A percentile compares a stretch with the other conserved stretches of the same genome.
These are phyloP conservation scores for Wallacemonas sp. DNA, from an alignment of 208 protist species.

Conservation along the genomic window DNA sequence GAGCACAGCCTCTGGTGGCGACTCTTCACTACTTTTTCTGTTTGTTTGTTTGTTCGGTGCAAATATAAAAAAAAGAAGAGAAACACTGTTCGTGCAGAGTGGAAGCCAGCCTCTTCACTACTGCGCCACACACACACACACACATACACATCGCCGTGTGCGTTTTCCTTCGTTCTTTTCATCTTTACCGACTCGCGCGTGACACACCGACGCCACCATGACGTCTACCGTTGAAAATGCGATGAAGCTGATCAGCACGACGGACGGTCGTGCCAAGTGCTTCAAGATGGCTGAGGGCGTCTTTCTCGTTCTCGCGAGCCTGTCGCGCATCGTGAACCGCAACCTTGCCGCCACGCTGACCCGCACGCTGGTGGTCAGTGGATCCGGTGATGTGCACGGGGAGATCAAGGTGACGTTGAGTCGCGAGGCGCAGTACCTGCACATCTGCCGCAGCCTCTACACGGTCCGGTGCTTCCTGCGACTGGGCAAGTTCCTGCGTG, in stretches of 20 bases:
- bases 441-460: slow-evolving; percentile 19
- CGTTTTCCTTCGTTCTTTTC: not conserved
- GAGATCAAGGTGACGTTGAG: not conserved
- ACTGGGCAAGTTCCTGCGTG: slow-evolving; percentile 39
- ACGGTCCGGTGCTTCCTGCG: slow-evolving; percentile 45
- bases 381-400: not conserved
- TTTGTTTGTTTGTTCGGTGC: no score
- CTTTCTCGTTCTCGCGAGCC: slow-evolving; percentile 12
- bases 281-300: slow-evolving; percentile 39
- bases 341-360: not conserved
- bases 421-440: not conserved
- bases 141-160: not conserved
- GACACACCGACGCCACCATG: not conserved
- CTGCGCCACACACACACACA: slow-evolving; percentile 7
- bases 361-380: not conserved
- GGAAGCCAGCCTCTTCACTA: no score
- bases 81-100: no score
- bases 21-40: no score
- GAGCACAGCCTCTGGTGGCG: no score
- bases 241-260: slow-evolving; percentile 25
- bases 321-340: slow-evolving; percentile 7
- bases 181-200: no score
- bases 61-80: not conserved
- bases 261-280: slow-evolving; percentile 59
- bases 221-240: slow-evolving; percentile 1